Percentiles rank a stretch among this genome's conserved stretches.
Conservation (phyloP, 2,329 filamentous ascomycete genomes). For the Fusarium tanahbumbuense region DNA sequence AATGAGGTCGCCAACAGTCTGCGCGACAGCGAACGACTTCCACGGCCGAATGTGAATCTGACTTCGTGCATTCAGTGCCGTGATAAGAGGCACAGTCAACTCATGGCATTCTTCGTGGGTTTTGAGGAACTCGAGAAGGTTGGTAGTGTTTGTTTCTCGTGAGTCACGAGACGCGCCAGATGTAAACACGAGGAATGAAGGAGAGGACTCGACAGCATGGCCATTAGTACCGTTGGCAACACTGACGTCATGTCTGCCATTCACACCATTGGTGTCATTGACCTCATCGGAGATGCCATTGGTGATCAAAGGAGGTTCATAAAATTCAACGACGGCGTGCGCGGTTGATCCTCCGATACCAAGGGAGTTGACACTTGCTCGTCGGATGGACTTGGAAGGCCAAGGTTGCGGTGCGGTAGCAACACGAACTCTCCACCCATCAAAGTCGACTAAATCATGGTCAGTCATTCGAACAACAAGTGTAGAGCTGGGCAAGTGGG, state of each 20-base stretch:
- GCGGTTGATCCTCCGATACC: conserved; percentile 60
- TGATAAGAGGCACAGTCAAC: conserved; percentile 27
- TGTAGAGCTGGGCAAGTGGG: too few species aligned
- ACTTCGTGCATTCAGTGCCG: conserved; percentile 37
- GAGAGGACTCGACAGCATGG: neutral
- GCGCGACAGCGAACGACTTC: conserved; percentile 40
- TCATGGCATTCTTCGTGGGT: conserved; percentile 26
- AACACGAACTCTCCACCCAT: conserved; percentile 42
- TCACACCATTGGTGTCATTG: neutral
- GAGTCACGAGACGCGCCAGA: conserved; percentile 36
- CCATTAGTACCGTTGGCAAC: neutral
- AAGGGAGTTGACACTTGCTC: conserved; percentile 50
- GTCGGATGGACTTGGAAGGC: conserved; percentile 40
- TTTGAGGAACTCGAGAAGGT: conserved; percentile 31
- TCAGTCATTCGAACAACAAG: conserved; percentile 6
- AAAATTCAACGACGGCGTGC: conserved; percentile 54
- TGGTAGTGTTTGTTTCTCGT: conserved; percentile 32
- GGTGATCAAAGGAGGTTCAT: conserved; percentile 18
- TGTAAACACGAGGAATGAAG: conserved; percentile 32
- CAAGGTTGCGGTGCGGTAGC: conserved; percentile 36
- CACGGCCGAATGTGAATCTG: conserved; percentile 37
- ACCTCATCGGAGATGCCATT: neutral
- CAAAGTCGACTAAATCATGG: conserved; percentile 34
- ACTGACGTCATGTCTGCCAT: neutral
- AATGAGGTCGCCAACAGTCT: conserved; percentile 35